These are phyloP conservation scores for Populus davidiana DNA, from an alignment of 345 rosid genomes.

Conservation along the genomic window DNA sequence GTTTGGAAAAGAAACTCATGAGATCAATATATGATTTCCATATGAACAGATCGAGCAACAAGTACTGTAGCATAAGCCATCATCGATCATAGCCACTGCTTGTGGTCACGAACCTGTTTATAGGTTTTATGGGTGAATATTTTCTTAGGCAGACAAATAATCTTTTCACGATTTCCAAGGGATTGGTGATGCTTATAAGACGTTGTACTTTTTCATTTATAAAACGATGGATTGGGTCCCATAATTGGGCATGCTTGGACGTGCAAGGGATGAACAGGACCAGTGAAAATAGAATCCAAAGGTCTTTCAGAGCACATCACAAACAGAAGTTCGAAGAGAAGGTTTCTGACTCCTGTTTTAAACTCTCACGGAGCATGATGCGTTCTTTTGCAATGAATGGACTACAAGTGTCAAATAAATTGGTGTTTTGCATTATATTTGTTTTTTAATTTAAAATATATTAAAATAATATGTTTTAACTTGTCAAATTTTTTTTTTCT, in stretches of 20 bases:
- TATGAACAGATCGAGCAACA: background rate
- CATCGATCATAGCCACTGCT: background rate
- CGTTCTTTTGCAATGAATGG: background rate
- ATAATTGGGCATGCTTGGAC: background rate
- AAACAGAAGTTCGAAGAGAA: background rate
- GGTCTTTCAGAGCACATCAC: background rate
- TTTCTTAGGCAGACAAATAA: background rate
- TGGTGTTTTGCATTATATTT: no score
- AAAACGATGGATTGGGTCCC: background rate
- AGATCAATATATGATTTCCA: background rate
- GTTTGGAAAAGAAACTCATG: background rate
- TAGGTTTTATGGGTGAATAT: background rate
- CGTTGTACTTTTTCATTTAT: background rate
- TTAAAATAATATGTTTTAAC: no score
- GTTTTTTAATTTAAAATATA: no score
- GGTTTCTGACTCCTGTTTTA: background rate
- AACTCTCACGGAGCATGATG: background rate
- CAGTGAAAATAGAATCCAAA: background rate
- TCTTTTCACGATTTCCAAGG: background rate
- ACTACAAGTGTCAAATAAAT: background rate
- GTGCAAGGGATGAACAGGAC: background rate
- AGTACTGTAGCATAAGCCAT: background rate
- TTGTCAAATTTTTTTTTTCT: no score
- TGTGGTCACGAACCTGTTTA: background rate
- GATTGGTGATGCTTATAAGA: background rate